Percentiles rank a stretch among this genome's conserved stretches.
Evolutionary conservation across 495 filamentous ascomycete species (phyloP).

Genomic region (Mycothermus thermophilus): DNA sequence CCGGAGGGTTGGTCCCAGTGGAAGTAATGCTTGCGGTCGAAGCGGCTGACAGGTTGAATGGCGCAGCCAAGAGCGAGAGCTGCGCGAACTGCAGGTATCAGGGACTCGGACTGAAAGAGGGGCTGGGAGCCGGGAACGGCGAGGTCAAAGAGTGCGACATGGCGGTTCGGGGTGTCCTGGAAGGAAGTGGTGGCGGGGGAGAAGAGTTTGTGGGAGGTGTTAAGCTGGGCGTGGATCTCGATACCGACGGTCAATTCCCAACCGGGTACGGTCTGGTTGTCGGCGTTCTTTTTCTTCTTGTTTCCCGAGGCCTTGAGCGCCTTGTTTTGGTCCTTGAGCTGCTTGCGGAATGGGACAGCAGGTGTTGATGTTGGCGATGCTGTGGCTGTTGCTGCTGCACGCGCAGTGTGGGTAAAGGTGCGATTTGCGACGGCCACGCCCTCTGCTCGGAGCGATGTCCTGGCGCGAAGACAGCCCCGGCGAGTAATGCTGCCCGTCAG

Average conservation of each 20-base stretch:
- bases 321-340: conserved; percentile 61
- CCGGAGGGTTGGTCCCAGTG: conserved; percentile 94
- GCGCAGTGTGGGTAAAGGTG: too few relatives aligned
- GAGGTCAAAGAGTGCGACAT: conserved; percentile 77
- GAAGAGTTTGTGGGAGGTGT: conserved; percentile 76
- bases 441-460: too few relatives aligned
- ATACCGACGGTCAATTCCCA: conserved; percentile 94
- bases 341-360: conserved; percentile 50
- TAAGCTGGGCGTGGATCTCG: conserved; percentile 93
- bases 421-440: too few relatives aligned
- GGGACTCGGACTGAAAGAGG: conserved; percentile 64
- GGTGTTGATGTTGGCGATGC: not conserved
- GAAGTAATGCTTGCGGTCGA: conserved; percentile 97
- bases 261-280: conserved; percentile 39
- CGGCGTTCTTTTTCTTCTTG: conserved; percentile 28
- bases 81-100: conserved; percentile 80
- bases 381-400: too few relatives aligned
- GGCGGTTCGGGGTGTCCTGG: conserved; percentile 61
- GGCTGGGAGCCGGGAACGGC: conserved; percentile 85
- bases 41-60: conserved; percentile 59
- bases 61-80: conserved; percentile 72
- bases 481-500: conserved; percentile 29
- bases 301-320: conserved; percentile 26
- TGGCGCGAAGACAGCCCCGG: conserved; percentile 26
- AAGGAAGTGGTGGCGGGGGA: conserved; percentile 55